Base-by-base conservation (phyloP, 2,329 filamentous ascomycete genomes). In the Fusarium subglutinans region DNA sequence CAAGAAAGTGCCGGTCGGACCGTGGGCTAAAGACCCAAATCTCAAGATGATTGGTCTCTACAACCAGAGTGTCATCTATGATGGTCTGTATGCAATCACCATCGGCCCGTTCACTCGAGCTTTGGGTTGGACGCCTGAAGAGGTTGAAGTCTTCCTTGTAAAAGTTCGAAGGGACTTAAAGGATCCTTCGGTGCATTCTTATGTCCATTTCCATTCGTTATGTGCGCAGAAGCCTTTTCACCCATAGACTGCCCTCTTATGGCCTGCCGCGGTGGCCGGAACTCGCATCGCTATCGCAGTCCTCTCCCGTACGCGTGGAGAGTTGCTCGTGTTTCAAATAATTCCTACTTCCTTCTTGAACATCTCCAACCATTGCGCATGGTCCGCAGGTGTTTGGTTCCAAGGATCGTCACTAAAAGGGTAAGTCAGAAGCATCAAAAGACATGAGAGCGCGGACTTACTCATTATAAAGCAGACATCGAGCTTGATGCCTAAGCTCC, bases 371-470 rank as follows among this genome's bases (percentile, higher is more conserved):
- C 88, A 90, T 74, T 90, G 87, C 2, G 82, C 83, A 63, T 89
- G 89, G 72, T 90, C 88, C 8, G 88, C 88, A 0, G 87, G 84
- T 0, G 88, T 90, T 72, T 88, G 86, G 73, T 90, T 90, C 85
- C 87, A 89, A 7, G 87, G 87, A 70, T 90, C 88, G 58, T 89
- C 88, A 61, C 87, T 88, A 57, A 3, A 2, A 20, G n/a, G 6
- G 44, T 75, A 35, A 58, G 47, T 17, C 30, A 3, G 17, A 15
- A 13, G 17, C 6, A 3, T 6, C 12, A 7, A 18, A 13, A 6
- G 30, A 18, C 17, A 12, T 1, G 3, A 22, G 6, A 18, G 44
- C 11, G 2, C 7, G 6, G 1, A 54, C 79, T 74, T 33, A 80
- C 79, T 81, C 79, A 17, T 81, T 80, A 17, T 75, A 79, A n/a